Conservation (phyloP, 2,329 filamentous ascomycete genomes). For the Talaromyces sp. region DNA sequence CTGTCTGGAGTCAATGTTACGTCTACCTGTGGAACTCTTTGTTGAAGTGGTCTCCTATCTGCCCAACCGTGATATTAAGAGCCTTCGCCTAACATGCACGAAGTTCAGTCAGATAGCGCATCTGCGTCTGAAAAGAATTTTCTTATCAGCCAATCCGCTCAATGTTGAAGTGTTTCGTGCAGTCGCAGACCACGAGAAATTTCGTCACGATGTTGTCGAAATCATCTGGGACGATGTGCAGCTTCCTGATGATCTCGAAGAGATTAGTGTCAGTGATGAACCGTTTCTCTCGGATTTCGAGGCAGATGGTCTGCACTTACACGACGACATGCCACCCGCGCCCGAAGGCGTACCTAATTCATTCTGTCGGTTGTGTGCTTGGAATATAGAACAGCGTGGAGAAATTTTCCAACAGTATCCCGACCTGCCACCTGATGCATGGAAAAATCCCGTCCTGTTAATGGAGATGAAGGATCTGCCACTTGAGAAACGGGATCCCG, state of each 20-base stretch:
- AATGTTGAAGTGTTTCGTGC: constrained; percentile 35
- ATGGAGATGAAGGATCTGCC: no score
- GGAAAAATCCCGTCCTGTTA: no score
- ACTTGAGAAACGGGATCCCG: not conserved
- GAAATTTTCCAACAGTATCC: no score
- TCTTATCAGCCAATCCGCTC: constrained; percentile 37
- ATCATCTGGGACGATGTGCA: constrained; percentile 30
- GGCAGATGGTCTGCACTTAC: no score
- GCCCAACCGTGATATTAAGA: constrained; percentile 24
- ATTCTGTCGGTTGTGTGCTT: no score
- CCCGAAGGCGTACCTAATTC: no score
- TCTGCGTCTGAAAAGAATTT: constrained; percentile 33
- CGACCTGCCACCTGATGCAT: no score
- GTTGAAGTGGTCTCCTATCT: constrained; percentile 9
- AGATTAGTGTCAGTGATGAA: no score
- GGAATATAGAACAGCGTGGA: no score
- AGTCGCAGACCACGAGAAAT: constrained; percentile 33
- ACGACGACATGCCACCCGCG: no score
- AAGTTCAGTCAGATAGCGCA: constrained; percentile 12
- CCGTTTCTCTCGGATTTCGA: no score
- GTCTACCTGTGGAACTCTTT: not conserved
- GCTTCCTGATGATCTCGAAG: not conserved
- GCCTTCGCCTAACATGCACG: constrained; percentile 22
- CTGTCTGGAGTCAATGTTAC: not conserved
- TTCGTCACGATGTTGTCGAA: constrained; percentile 30